Evolutionary conservation across 2,329 filamentous ascomycete species (phyloP), one percentile per base, ranked within the genome.

Genomic region (Botrytis deweyae): DNA sequence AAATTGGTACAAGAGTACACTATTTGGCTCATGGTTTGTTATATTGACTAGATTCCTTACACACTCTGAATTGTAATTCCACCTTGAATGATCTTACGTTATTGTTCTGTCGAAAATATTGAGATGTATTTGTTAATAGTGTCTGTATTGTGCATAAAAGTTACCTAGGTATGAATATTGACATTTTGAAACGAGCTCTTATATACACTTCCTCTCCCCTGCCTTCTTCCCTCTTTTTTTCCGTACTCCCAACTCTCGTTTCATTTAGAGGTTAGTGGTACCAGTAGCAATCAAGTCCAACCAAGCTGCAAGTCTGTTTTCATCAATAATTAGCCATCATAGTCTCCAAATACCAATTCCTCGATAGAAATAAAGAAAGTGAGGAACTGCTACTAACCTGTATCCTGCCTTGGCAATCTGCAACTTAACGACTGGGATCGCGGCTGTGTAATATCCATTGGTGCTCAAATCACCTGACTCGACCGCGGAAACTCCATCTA

Each of bases 391-490:
- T 8, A 74, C 76, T 46, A 61, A 76, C 59, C 91, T 86, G 80
- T 89, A 92, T 20, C 91, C 92, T 10, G 89, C 91, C 77, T 88
- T 88, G 6, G 91, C 91, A 74, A 93, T 86, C 80, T 91, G 88
- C 74, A 87, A 79, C 81, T 93, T 88, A 46, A 93, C 84, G 72
- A 90, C 86, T 29, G 87, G 88, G 29, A 87, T 87, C 1, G 90
- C 91, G 44, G 85, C 86, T 25, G 88, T 84, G 77, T 89, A 92
- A 80, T 93, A 93, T 4, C 64, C 58, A 55, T 87, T 85, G 0
- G 87, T 87, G 12, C 86, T 86, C 14, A 93, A 83, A 80, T 92
- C 90, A 79, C 88, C 84, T 33, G 85, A 86, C 22, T 80, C 73
- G 80, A 84, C 74, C 89, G 90, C 44, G 86, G 87, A n/a, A 81